Conservation (phyloP, 768 basidiomycete species). For the Tylopilus intermedius region DNA sequence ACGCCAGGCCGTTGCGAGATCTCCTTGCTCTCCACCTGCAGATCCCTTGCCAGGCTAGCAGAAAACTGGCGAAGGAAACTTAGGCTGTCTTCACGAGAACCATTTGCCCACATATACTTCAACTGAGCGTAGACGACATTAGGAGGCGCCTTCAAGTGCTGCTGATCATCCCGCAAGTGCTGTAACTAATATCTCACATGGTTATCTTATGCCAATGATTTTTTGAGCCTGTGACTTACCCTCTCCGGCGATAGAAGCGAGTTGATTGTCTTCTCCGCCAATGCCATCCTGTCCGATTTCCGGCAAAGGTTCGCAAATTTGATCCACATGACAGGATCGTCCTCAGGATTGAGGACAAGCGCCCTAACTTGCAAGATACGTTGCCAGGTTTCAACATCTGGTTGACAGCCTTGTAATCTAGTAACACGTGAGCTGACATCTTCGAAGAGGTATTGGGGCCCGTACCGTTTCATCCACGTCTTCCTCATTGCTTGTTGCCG, state of each 20-base stretch:
- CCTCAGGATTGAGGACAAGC: conserved; percentile 86
- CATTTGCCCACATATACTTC: conserved; percentile 93
- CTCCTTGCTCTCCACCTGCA: conserved; percentile 57
- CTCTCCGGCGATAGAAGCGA: conserved; percentile 77
- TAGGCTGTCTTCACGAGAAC: conserved; percentile 73
- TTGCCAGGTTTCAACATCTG: conserved; percentile 99
- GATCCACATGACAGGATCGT: conserved; percentile 97
- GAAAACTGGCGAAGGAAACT: conserved; percentile 80
- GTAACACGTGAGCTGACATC: not conserved
- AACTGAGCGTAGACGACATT: conserved; percentile 95
- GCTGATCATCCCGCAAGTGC: conserved; percentile 47
- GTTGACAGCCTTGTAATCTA: conserved; percentile 92
- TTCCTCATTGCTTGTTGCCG: conserved; percentile 85
- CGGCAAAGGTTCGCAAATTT: conserved; percentile 98
- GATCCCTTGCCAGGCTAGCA: conserved; percentile 65
- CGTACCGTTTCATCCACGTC: conserved; percentile 96
- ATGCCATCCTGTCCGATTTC: conserved; percentile 87
- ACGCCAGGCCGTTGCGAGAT: conserved; percentile 47
- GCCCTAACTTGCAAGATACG: conserved; percentile 94
- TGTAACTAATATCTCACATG: conserved; percentile 31
- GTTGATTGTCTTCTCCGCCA: conserved; percentile 96
- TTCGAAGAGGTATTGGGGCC: not conserved
- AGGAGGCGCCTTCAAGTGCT: conserved; percentile 74
- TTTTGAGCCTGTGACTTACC: conserved; percentile 32
- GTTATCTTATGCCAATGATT: not conserved